Conservation (phyloP, 768 basidiomycete species). For the Rhodotorula paludigena region DNA sequence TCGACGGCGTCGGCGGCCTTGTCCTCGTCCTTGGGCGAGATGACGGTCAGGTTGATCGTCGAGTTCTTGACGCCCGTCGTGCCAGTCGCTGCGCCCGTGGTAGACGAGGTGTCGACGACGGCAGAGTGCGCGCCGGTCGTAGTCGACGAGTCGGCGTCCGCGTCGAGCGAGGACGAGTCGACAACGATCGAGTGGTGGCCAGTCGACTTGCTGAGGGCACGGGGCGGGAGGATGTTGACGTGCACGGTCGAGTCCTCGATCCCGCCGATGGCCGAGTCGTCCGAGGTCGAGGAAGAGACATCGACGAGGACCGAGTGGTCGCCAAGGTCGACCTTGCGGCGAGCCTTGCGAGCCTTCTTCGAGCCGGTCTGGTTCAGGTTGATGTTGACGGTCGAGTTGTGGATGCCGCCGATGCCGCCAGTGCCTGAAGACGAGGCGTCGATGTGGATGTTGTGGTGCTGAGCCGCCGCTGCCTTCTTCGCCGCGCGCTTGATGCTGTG, state of each 20-base stretch:
- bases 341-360: background rate
- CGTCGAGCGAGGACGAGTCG: slow-evolving; percentile 27
- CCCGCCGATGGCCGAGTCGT: background rate
- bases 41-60: slow-evolving; percentile 39
- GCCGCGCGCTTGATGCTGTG: background rate
- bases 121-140: slow-evolving; percentile 31
- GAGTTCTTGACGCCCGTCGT: slow-evolving; percentile 28
- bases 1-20: slow-evolving; percentile 21
- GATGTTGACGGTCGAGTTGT: slow-evolving; percentile 39
- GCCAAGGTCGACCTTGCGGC: slow-evolving; percentile 25
- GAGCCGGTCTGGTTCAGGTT: slow-evolving; percentile 26
- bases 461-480: background rate
- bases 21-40: slow-evolving; percentile 18
- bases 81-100: slow-evolving; percentile 20
- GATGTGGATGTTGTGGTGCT: slow-evolving; percentile 40
- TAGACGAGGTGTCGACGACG: slow-evolving; percentile 36
- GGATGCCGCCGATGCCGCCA: slow-evolving; percentile 27
- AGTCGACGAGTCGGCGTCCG: slow-evolving; percentile 6
- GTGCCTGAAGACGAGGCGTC: slow-evolving; percentile 29
- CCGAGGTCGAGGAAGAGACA: slow-evolving; percentile 24
- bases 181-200: slow-evolving; percentile 39
- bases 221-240: slow-evolving; percentile 38
- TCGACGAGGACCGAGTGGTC: slow-evolving; percentile 39
- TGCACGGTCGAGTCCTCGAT: slow-evolving; percentile 38
- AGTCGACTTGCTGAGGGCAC: slow-evolving; percentile 21